Percentiles rank a stretch among this genome's conserved stretches.
phyloP scores from a whole-genome alignment of 179 eudicot genomes.

The Spergularia azorica region DNA sequence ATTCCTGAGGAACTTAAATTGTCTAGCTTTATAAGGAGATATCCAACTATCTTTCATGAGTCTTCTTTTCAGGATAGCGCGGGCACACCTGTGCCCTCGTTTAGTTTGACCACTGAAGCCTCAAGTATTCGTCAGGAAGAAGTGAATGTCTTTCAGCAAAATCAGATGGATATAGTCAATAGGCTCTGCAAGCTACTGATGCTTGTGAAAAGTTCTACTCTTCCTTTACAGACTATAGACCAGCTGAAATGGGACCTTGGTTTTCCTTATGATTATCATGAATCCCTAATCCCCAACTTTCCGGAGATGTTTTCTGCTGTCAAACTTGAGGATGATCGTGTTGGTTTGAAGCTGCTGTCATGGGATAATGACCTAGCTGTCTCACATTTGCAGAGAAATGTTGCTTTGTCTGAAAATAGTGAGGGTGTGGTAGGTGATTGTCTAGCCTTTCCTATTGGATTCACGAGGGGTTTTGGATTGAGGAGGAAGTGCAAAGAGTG shows the following conservation, averaged over 20 bases:
- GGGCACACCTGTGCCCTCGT: constrained; percentile 80
- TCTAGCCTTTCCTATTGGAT: constrained; percentile 73
- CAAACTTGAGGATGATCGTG: constrained; percentile 65
- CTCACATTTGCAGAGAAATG: constrained; percentile 60
- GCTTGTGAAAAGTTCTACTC: constrained; percentile 56
- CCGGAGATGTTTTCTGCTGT: constrained; percentile 51
- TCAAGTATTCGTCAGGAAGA: constrained; percentile 46
- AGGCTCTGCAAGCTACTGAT: constrained; percentile 74
- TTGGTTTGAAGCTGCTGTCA: constrained; percentile 59
- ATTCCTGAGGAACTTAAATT: constrained; percentile 61
- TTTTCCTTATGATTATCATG: constrained; percentile 67
- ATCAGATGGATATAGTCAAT: constrained; percentile 47
- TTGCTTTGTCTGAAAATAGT: constrained; percentile 26
- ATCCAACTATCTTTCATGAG: constrained; percentile 73
- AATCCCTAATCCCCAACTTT: constrained; percentile 39
- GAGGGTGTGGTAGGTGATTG: constrained; percentile 27
- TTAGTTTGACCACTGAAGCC: constrained; percentile 57
- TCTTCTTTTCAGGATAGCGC: constrained; percentile 56
- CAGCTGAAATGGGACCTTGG: constrained; percentile 94
- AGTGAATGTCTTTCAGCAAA: constrained; percentile 31
- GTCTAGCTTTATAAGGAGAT: constrained; percentile 69
- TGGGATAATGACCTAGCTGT: constrained; percentile 64
- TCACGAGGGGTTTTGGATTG: constrained; percentile 81
- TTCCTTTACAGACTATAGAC: constrained; percentile 77
- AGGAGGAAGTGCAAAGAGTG: constrained; percentile 77